Base-by-base conservation (phyloP, 2,329 filamentous ascomycete genomes). In the Teratosphaeria destructans region DNA sequence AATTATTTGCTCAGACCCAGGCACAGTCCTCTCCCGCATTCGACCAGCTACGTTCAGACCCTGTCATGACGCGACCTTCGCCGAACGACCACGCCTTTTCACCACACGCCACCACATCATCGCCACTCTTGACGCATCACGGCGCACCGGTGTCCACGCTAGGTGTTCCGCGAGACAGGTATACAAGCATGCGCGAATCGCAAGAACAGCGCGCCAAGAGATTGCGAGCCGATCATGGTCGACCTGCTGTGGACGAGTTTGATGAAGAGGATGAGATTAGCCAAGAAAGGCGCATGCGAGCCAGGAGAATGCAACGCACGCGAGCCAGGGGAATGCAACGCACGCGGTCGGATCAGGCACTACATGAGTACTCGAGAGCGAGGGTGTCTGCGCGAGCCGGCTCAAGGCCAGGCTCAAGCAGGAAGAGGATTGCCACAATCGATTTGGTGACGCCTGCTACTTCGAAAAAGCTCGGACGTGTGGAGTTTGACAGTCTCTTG, bases 1-100 rank as follows among this genome's bases (percentile, higher is more conserved):
- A 80, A 60, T 68, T 75, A 12, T 79, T 78, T 64, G 71, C 75
- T 56, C 73, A 74, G 29, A 79, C 76, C 1, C 78, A 78, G 62
- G 75, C 73, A 26, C 70, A 70, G 19, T 78, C 77, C 0, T 79
- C 77, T 27, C 77, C 77, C 19, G 63, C 71, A 3, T 64, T 70
- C 19, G 73, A 73, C 59, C 35, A 56, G 35, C 64, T 66, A 3
- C 69, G 65, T n/a, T 78, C 77, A 16, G 77, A 79, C 62, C 71
- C 75, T 1, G 66, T 78, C 19, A 72, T 76, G 58, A 73, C 74
- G 39, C 74, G 77, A 23, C 78, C 77, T 2, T 79, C 76, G 19
- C 77, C 77, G 5, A 76, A 77, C 57, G 71, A 77, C 57, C 63
- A 62, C 67, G 55, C 61, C 37, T 65, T 75, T 8, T 76, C 76